phyloP scores from a whole-genome alignment of 2,329 filamentous ascomycete species.

The Fusarium miscanthi region DNA sequence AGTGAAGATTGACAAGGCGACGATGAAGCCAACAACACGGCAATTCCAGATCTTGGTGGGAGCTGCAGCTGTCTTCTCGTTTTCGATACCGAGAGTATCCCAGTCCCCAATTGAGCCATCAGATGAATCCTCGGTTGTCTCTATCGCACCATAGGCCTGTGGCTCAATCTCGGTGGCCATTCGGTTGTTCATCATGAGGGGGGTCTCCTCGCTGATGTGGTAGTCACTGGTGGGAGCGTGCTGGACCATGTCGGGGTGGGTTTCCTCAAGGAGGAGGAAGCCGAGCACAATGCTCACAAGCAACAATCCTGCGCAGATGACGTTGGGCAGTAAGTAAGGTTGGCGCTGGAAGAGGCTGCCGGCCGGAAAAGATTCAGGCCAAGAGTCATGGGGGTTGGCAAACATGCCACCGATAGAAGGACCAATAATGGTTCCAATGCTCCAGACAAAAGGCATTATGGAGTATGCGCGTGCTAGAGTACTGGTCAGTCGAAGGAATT shows the following conservation, averaged over 20 bases:
- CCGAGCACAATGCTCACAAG: slow-evolving; percentile 82
- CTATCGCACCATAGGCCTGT: slow-evolving; percentile 84
- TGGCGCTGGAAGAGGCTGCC: slow-evolving; percentile 79
- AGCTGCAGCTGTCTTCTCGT: slow-evolving; percentile 47
- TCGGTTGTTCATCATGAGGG: slow-evolving; percentile 79
- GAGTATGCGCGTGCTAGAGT: slow-evolving; percentile 80
- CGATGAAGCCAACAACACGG: slow-evolving; percentile 78
- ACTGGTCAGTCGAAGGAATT: slow-evolving; percentile 1
- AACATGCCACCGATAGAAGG: slow-evolving; percentile 90
- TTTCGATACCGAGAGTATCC: slow-evolving; percentile 50
- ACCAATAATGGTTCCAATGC: slow-evolving; percentile 87
- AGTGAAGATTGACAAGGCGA: slow-evolving; percentile 90
- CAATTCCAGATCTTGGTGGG: slow-evolving; percentile 61
- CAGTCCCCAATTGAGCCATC: slow-evolving; percentile 59
- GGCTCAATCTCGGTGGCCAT: slow-evolving; percentile 75
- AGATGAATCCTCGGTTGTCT: slow-evolving; percentile 49
- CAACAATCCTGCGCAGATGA: slow-evolving; percentile 82
- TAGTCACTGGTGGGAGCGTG: slow-evolving; percentile 59
- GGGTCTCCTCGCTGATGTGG: slow-evolving; percentile 73
- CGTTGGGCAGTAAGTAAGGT: slow-evolving; percentile 89
- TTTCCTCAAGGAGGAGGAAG: slow-evolving; percentile 87
- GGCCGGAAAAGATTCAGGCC: slow-evolving; percentile 75
- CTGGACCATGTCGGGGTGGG: slow-evolving; percentile 81
- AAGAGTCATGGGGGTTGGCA: slow-evolving; percentile 79
- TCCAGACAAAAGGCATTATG: slow-evolving; percentile 96